A percentile compares a stretch with the other conserved stretches of the same genome.
Evolutionary conservation across 805 yeast species (phyloP).

Genomic region (Teunomyces gatunensis): DNA sequence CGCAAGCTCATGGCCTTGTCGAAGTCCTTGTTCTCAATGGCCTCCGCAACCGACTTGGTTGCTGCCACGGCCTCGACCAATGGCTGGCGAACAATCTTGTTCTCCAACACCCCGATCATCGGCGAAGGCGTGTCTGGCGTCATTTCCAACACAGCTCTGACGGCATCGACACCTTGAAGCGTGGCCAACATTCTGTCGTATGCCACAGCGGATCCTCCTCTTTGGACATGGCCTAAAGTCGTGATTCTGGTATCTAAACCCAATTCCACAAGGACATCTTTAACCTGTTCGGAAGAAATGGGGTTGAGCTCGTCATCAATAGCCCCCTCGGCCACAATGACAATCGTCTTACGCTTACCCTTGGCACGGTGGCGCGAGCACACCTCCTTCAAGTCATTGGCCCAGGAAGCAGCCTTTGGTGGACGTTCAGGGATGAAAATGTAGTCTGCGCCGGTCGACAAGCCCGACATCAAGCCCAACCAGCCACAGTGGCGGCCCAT

Average conservation of each 20-base stretch:
- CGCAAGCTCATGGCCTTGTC: conserved; percentile 67
- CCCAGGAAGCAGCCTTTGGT: conserved; percentile 61
- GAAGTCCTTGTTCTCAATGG: conserved; percentile 64
- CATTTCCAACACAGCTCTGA: conserved; percentile 65
- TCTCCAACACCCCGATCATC: conserved; percentile 70
- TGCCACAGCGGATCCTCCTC: conserved; percentile 83
- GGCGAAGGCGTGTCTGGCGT: conserved; percentile 76
- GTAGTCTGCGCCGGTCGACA: conserved; percentile 77
- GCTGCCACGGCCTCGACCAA: conserved; percentile 69
- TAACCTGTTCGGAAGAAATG: conserved; percentile 63
- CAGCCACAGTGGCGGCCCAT: conserved; percentile 93
- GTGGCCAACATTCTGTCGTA: conserved; percentile 72
- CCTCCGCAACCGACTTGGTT: conserved; percentile 70
- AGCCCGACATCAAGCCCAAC: conserved; percentile 80
- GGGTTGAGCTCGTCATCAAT: conserved; percentile 66
- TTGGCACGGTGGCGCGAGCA: conserved; percentile 61
- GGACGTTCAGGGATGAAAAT: conserved; percentile 81
- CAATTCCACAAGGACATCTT: conserved; percentile 59
- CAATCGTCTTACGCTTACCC: conserved; percentile 77
- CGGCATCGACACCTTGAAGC: conserved; percentile 80
- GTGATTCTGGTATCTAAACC: conserved; percentile 79
- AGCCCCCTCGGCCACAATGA: conserved; percentile 85
- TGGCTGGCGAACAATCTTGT: conserved; percentile 64
- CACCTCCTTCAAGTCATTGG: conserved; percentile 61
- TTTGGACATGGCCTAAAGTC: conserved; percentile 75